Evolutionary conservation across 768 basidiomycete genomes (phyloP), one percentile per base, ranked within the genome.

Genomic region (Mycena olivaceomarginata): DNA sequence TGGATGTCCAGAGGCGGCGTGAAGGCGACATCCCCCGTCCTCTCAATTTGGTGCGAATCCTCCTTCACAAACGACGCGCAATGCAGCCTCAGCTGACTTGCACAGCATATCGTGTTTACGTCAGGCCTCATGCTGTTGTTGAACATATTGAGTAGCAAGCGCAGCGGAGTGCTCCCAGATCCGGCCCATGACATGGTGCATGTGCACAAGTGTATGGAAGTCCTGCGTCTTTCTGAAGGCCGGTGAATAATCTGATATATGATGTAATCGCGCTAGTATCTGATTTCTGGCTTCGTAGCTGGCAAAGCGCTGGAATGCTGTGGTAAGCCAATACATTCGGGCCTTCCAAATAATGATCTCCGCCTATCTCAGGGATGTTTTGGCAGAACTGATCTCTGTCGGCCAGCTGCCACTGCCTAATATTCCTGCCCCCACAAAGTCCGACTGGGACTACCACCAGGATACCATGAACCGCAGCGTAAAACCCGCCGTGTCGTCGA

Each of bases 71-170:
- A 10, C 18, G 5, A 25, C n/a, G n/a, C n/a, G 56, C 22, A 6
- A 53, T 2, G n/a, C 51, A n/a, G n/a, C 20, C 13, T 12, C 13
- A 25, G n/a, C 22, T 25, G 8, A 22, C 13, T 4, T 16, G 18
- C 9, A n/a, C 15, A 87, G 87, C 82, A 81, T 13, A 82, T 82
- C 1, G 82, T 82, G 0, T 89, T 89, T 68, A 85, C 84, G 0
- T 82, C 88, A 59, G 88, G 87, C 25, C 87, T 94, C 25, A 89
- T 95, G 3, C 86, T 94, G 7, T 85, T 95, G 57, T 86, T 95
- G 77, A 92, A 91, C 71, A 91, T 94, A 11, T 94, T 91, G 94
- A 92, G 89, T 73, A 90, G 89, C n/a, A 91, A 88, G 80, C 86
- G 88, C 73, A 87, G 87, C 41, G 89, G 91, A 12, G 75, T 86